phyloP scores from a whole-genome alignment of 768 basidiomycete genomes.

The Amanita brunnescens region DNA sequence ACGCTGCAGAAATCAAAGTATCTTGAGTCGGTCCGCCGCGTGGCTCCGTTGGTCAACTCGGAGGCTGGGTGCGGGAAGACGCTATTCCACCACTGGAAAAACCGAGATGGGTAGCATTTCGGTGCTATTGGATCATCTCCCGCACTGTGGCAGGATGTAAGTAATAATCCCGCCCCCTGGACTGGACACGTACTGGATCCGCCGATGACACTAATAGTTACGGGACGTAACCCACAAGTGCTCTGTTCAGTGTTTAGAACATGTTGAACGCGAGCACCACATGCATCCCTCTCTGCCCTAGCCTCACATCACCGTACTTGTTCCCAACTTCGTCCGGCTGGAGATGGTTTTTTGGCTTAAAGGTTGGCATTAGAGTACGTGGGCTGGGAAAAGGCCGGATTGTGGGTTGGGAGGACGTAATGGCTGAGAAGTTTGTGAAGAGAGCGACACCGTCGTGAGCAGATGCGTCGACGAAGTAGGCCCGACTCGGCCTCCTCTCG shows the following conservation, averaged over 20 bases:
- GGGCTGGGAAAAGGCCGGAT: constrained; percentile 14
- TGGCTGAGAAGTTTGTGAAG: constrained; percentile 48
- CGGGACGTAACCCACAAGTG: constrained; percentile 74
- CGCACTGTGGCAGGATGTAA: background rate
- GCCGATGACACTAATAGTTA: constrained; percentile 86
- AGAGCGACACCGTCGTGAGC: too few relatives aligned
- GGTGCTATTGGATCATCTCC: too few relatives aligned
- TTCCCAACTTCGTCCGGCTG: constrained; percentile 70
- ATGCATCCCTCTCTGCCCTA: constrained; percentile 71
- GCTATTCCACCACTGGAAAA: background rate
- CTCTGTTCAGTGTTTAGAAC: constrained; percentile 79
- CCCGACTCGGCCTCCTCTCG: too few relatives aligned
- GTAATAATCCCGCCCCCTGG: background rate
- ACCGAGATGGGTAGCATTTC: too few relatives aligned
- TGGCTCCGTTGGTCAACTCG: constrained; percentile 42
- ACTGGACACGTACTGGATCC: constrained; percentile 58
- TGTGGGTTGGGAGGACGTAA: constrained; percentile 37
- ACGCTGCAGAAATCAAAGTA: constrained; percentile 94
- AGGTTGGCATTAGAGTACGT: constrained; percentile 39
- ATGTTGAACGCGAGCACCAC: constrained; percentile 68
- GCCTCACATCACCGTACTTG: constrained; percentile 67
- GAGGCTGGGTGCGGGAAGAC: constrained; percentile 38
- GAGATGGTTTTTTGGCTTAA: constrained; percentile 75
- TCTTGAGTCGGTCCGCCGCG: constrained; percentile 82
- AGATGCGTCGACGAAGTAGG: too few relatives aligned